phyloP scores from a whole-genome alignment of 2,329 filamentous ascomycete species.

The Ilyonectria robusta region DNA sequence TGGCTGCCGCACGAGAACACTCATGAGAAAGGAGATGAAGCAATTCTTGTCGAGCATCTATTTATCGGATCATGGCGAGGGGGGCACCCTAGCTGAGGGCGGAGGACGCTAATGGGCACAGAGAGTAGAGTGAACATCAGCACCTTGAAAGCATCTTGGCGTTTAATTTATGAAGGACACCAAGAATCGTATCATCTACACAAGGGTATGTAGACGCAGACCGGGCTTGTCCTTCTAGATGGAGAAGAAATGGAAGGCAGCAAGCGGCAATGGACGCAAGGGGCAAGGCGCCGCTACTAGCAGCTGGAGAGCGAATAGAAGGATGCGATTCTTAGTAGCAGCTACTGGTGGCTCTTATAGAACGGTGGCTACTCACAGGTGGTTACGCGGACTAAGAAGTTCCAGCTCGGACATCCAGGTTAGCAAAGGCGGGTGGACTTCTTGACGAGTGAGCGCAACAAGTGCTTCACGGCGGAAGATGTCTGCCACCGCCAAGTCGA shows the following conservation, averaged over 20 bases:
- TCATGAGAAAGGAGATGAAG: constrained; percentile 32
- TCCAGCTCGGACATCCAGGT: no score
- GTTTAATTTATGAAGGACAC: not conserved
- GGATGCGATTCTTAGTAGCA: no score
- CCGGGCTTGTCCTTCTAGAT: not conserved
- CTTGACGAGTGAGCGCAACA: no score
- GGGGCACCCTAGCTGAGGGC: constrained; percentile 32
- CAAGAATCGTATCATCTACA: not conserved
- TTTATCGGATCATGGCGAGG: constrained; percentile 40
- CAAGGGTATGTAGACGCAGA: not conserved
- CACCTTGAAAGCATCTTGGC: not conserved
- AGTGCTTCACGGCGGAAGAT: constrained; percentile 18
- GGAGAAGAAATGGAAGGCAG: not conserved
- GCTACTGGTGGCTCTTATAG: no score
- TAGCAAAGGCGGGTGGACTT: no score
- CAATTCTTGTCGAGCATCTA: constrained; percentile 38
- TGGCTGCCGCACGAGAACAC: constrained; percentile 40
- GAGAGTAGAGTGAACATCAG: not conserved
- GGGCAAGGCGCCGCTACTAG: no score
- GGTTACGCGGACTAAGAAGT: no score
- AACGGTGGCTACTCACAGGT: no score
- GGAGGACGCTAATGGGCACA: not conserved
- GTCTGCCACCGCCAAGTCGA: constrained; percentile 51
- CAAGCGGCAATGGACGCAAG: no score
- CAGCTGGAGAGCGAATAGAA: no score